Percentiles rank a stretch among this genome's conserved stretches.
These are phyloP conservation scores for Narthecium ossifragum DNA, from an alignment of 106 monocot species.

Conservation along the genomic window DNA sequence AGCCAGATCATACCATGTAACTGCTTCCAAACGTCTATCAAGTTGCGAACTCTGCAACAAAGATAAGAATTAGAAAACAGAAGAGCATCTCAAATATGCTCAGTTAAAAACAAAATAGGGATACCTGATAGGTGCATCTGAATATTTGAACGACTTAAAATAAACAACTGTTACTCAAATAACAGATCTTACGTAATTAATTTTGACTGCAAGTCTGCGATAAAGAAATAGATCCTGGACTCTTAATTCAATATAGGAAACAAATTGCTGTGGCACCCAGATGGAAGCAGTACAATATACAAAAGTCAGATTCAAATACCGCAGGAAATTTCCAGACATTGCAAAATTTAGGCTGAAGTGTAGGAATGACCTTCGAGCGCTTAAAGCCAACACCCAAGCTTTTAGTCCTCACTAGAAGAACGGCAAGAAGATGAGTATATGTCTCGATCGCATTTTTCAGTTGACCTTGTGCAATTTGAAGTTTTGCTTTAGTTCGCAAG, in stretches of 20 bases:
- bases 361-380: conserved; percentile 36
- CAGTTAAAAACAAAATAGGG: too few species aligned
- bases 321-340: not conserved
- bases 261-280: too few species aligned
- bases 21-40: conserved; percentile 54
- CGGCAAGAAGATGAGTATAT: conserved; percentile 67
- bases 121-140: too few species aligned
- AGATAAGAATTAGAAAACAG: too few species aligned
- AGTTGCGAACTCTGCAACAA: not conserved
- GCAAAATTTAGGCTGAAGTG: not conserved
- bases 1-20: conserved; percentile 81
- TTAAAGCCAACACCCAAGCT: conserved; percentile 37
- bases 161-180: too few species aligned
- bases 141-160: too few species aligned
- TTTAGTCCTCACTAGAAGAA: conserved; percentile 52
- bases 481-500: conserved; percentile 67
- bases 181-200: too few species aligned
- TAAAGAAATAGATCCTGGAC: too few species aligned
- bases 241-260: too few species aligned
- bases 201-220: too few species aligned
- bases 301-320: not conserved
- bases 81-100: too few species aligned
- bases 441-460: conserved; percentile 69
- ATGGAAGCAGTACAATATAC: too few species aligned
- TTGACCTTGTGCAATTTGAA: conserved; percentile 65